phyloP scores from a whole-genome alignment of 1,284 basidiomycete species.

The Cutaneotrichosporon mucoides region DNA sequence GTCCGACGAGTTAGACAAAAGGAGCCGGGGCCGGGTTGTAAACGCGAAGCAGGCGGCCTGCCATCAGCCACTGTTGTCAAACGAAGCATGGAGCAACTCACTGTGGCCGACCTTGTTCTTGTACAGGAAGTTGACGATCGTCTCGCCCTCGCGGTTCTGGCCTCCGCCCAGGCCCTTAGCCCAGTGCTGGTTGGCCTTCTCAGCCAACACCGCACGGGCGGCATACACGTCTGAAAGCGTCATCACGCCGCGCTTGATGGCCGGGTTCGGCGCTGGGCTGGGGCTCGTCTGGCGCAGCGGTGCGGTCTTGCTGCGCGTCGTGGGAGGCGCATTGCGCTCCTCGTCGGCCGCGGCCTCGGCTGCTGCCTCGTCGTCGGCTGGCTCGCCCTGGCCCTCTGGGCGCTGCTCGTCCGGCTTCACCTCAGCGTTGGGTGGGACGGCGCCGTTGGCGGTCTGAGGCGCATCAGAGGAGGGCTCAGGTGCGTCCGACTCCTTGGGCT shows the following conservation, averaged over 20 bases:
- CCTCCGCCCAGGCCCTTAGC: constrained; percentile 45
- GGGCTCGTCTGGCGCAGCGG: constrained; percentile 30
- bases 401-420: background rate
- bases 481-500: constrained; percentile 5
- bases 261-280: constrained; percentile 10
- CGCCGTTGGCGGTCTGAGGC: too few relatives aligned
- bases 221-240: constrained; percentile 43
- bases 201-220: constrained; percentile 39
- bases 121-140: constrained; percentile 48
- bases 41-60: constrained; percentile 40
- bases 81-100: constrained; percentile 21
- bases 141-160: constrained; percentile 47
- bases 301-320: constrained; percentile 41
- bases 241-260: constrained; percentile 36
- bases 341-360: background rate
- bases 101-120: constrained; percentile 48
- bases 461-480: background rate
- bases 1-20: background rate
- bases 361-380: background rate
- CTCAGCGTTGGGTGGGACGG: too few relatives aligned
- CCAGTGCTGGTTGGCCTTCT: constrained; percentile 48
- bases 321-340: constrained; percentile 27
- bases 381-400: background rate
- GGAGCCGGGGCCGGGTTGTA: constrained; percentile 32
- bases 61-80: background rate